A percentile compares a stretch with the other conserved stretches of the same genome.
Conservation (phyloP, 164 flowering plant genomes). For the Macadamia integrifolia region DNA sequence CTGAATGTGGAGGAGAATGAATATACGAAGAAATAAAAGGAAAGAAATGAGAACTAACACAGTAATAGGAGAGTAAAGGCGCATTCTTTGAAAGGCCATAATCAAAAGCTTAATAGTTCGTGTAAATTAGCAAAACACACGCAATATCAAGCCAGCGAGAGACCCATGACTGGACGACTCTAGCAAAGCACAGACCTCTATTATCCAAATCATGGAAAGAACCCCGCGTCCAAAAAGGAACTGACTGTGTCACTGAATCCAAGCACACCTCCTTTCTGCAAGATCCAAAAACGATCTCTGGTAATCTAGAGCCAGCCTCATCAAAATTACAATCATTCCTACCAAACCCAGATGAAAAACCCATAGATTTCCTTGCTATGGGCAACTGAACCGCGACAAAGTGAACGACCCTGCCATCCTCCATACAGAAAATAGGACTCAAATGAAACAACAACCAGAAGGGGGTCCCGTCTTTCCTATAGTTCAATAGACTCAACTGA, state of each 20-base stretch:
- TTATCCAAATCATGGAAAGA: slow-evolving; percentile 29
- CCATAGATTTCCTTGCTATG: slow-evolving; percentile 31
- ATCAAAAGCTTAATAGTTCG: too few species aligned
- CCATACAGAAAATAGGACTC: slow-evolving; percentile 60
- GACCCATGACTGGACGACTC: too few species aligned
- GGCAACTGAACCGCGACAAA: slow-evolving; percentile 89
- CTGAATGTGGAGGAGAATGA: too few species aligned
- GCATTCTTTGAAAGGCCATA: too few species aligned
- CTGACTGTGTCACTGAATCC: slow-evolving; percentile 37
- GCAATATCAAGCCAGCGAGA: slow-evolving; percentile 19
- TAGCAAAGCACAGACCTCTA: slow-evolving; percentile 42
- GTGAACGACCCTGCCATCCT: slow-evolving; percentile 64
- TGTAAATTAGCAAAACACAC: slow-evolving; percentile 18
- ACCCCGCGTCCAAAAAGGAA: slow-evolving; percentile 26
- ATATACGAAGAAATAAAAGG: too few species aligned
- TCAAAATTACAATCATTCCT: slow-evolving; percentile 22
- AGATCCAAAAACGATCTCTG: slow-evolving; percentile 47
- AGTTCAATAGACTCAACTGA: slow-evolving; percentile 64
- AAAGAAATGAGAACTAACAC: too few species aligned
- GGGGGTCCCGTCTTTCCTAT: slow-evolving; percentile 78
- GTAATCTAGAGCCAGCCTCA: slow-evolving; percentile 27
- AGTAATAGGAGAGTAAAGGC: too few species aligned
- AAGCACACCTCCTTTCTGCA: slow-evolving; percentile 72
- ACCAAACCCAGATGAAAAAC: slow-evolving; percentile 19
- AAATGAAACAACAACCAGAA: slow-evolving; percentile 84